A percentile compares a stretch with the other conserved stretches of the same genome.
Evolutionary conservation across 495 filamentous ascomycete species (phyloP).

Genomic region (Staphylotrichum longicolle): DNA sequence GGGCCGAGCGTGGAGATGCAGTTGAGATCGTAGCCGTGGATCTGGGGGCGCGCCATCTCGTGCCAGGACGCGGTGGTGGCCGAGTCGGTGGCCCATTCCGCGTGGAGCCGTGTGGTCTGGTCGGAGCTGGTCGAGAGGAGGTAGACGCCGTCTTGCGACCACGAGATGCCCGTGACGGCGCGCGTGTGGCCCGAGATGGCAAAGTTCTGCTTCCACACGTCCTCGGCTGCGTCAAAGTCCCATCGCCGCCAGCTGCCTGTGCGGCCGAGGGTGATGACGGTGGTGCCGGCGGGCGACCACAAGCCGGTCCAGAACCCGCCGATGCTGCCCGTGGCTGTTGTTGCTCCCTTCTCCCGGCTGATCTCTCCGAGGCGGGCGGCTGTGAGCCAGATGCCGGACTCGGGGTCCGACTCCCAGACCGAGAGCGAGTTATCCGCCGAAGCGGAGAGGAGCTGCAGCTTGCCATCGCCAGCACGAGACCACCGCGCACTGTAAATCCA

Average conservation of each 20-base stretch:
- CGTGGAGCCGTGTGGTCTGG: conserved; percentile 90
- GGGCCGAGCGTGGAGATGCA: conserved; percentile 74
- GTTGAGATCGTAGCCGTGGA: conserved; percentile 97
- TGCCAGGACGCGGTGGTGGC: conserved; percentile 66
- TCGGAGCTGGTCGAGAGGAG: conserved; percentile 85
- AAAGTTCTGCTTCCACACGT: conserved; percentile 72
- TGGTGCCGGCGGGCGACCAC: conserved; percentile 77
- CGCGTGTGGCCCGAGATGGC: conserved; percentile 83
- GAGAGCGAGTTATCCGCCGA: conserved; percentile 94
- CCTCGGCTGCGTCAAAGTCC: conserved; percentile 46
- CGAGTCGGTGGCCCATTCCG: conserved; percentile 63
- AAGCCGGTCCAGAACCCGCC: conserved; percentile 95
- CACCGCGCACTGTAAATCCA: conserved; percentile 92
- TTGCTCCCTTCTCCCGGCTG: conserved; percentile 87
- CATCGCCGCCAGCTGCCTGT: conserved; percentile 93
- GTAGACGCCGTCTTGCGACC: conserved; percentile 81
- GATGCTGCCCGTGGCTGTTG: conserved; percentile 90
- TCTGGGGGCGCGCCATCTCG: conserved; percentile 92
- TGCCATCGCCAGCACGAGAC: conserved; percentile 51
- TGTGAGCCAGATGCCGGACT: conserved; percentile 87
- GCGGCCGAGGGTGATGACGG: conserved; percentile 76
- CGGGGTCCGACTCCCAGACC: conserved; percentile 81
- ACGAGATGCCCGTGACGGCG: conserved; percentile 73
- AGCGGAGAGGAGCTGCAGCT: conserved; percentile 76
- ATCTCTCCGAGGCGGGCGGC: conserved; percentile 85